Base-by-base conservation (phyloP, 371 early-diverging fungal genomes). In the Amoeboaphelidium protococcarum region DNA sequence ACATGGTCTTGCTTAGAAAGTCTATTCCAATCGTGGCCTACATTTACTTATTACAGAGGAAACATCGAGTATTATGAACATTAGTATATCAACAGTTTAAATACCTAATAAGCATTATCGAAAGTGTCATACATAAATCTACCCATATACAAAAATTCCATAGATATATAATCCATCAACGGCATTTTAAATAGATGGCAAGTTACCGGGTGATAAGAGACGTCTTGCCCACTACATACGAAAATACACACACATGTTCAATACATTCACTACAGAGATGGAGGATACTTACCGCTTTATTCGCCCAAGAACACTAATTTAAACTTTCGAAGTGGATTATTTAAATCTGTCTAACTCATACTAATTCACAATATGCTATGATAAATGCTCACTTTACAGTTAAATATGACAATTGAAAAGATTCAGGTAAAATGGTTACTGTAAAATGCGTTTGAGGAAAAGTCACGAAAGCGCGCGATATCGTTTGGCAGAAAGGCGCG, bases 21-120 rank as follows among this genome's bases (percentile, higher is more conserved):
- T 99, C 99, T 51, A 99, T 94, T 51, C 99, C 99, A 52, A 99
- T 99, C 12, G 99, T 99, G 3, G 99, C 97, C 77, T 92, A 47
- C 52, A 12, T 16, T 42, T 42, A 46, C 37, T 40, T 23, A 20
- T n/a, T 27, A 40, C 45, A 26, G n/a, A 98, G 12, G 98, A 98
- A 63, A 98, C 99, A 98, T 98, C 98, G 48, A 99, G 73, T 68
- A n/a, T 2, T 25, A 25, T 16, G 13, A 2, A 23, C 1, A 24
- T 20, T 4, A 2, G n/a, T 19, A 19, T 20, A 16, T 2, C 19
- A 0, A 40, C n/a, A 54, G 42, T 53, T 1, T 26, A 23, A 50
- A 43, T 71, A 80, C 83, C 65, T 82, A 86, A 60, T 94, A 92
- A 13, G 88, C 83, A 52, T 81, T 83, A 67, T 94, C 92, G 57